phyloP scores from a whole-genome alignment of 129 eudicot species.

The Escallonia rubra region DNA sequence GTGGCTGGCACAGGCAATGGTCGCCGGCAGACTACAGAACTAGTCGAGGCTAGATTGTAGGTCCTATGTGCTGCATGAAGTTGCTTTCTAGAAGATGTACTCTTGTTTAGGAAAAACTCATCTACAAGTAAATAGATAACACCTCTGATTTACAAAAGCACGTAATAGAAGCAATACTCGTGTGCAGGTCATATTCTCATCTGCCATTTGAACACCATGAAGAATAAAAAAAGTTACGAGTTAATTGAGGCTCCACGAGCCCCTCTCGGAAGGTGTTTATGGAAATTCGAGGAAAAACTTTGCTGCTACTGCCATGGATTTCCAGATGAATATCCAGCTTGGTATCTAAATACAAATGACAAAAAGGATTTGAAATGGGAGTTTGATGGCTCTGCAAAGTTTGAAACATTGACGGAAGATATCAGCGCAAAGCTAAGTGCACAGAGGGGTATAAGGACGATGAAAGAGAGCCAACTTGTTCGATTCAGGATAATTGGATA shows the following conservation, averaged over 20 bases:
- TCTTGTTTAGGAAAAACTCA: too few relatives aligned
- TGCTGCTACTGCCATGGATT: conserved; percentile 8
- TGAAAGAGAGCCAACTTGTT: neutral
- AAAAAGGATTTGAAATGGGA: neutral
- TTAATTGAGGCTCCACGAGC: conserved; percentile 1
- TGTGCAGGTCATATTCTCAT: conserved; percentile 1
- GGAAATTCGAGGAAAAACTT: neutral
- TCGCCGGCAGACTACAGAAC: too few relatives aligned
- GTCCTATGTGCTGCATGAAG: too few relatives aligned
- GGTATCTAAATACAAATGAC: neutral
- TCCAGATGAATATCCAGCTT: neutral
- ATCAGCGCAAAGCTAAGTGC: neutral
- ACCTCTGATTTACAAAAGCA: too few relatives aligned
- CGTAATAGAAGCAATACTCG: neutral
- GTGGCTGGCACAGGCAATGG: too few relatives aligned
- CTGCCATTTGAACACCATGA: conserved; percentile 1
- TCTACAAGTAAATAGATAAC: too few relatives aligned
- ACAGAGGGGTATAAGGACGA: neutral
- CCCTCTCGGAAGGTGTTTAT: conserved; percentile 7
- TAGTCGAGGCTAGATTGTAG: too few relatives aligned
- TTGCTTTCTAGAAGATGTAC: too few relatives aligned
- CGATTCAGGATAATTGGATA: neutral
- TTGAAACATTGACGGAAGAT: conserved; percentile 3
- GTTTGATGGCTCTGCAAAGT: neutral
- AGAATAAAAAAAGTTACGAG: neutral